phyloP scores from a whole-genome alignment of 1,284 basidiomycete genomes.

The Ustilago hordei region DNA sequence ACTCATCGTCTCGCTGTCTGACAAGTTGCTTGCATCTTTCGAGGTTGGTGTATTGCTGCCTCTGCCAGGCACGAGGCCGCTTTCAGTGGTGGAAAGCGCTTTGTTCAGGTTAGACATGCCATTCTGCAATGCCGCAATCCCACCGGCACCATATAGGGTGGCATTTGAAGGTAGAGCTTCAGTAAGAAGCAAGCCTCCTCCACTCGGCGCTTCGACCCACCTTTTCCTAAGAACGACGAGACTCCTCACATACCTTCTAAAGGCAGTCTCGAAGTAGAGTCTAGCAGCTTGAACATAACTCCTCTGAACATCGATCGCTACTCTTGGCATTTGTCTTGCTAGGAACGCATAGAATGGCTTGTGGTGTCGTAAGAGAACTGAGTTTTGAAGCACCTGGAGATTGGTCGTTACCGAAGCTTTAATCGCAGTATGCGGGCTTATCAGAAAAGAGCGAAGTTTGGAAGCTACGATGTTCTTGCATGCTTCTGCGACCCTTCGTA shows the following conservation, averaged over 20 bases:
- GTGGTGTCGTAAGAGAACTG: constrained; percentile 80
- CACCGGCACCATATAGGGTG: background rate
- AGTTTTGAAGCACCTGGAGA: constrained; percentile 90
- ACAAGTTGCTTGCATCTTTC: constrained; percentile 9
- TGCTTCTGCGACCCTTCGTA: constrained; percentile 84
- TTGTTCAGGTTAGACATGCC: constrained; percentile 18
- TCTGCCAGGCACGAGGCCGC: background rate
- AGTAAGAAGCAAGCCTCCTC: constrained; percentile 3
- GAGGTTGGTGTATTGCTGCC: constrained; percentile 5
- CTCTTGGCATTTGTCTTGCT: constrained; percentile 81
- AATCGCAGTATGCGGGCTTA: constrained; percentile 84
- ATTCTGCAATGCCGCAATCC: constrained; percentile 3
- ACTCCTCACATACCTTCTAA: constrained; percentile 85
- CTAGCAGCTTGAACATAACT: constrained; percentile 86
- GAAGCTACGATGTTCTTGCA: constrained; percentile 83
- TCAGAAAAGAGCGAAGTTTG: constrained; percentile 88
- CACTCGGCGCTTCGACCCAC: constrained; percentile 41
- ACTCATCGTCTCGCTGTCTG: constrained; percentile 11
- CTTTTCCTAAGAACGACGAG: constrained; percentile 40
- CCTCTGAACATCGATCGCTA: constrained; percentile 89
- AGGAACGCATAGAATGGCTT: constrained; percentile 84
- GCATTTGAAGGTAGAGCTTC: constrained; percentile 6
- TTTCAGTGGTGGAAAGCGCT: background rate
- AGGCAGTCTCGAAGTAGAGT: constrained; percentile 95
- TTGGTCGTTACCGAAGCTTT: constrained; percentile 87